Evolutionary conservation across 345 rosid genomes (phyloP), one percentile per base, ranked within the genome.

Genomic region (Pelargonium nanum): DNA sequence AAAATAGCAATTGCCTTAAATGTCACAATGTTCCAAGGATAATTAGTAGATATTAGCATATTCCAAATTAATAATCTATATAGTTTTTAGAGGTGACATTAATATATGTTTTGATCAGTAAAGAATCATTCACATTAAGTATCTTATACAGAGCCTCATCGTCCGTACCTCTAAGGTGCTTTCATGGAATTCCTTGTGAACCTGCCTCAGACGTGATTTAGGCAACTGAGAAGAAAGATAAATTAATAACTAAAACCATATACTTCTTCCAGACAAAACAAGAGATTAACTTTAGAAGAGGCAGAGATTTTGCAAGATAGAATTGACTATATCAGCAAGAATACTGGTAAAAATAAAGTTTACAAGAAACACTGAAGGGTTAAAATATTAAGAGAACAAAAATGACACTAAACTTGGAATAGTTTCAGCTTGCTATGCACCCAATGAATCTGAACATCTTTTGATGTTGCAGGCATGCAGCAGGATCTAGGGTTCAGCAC

Each of bases 151-250:
- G 45, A 23, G 52, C 25, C 58, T 2, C 50, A 70, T 26, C 19
- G 22, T 53, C 54, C 67, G 55, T 77, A 87, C 97, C 93, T 87
- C 80, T 61, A 87, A 67, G 63, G 69, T 70, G 67, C 81, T 74
- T 50, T 85, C 93, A 28, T 85, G 96, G 59, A 91, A 91, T 34
- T 84, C 89, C 59, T 84, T 71, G 74, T 91, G 97, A 59, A 87
- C 88, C 62, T 59, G 76, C 77, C 96, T 78, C 25, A 87, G 79
- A 73, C 84, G 80, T 59, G 87, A 72, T 64, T 85, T 85, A 69
- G 89, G 80, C 79, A 91, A 78, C 97, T 91, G 86, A 13, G 12
- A 34, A 59, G 74, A 52, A 56, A 63, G 56, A 70, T 6, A 44
- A 51, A 6, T 40, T 40, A 40, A 40, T 40, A 40, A 12, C 2